phyloP scores from a whole-genome alignment of 805 yeast genomes.

The Millerago galiae region DNA sequence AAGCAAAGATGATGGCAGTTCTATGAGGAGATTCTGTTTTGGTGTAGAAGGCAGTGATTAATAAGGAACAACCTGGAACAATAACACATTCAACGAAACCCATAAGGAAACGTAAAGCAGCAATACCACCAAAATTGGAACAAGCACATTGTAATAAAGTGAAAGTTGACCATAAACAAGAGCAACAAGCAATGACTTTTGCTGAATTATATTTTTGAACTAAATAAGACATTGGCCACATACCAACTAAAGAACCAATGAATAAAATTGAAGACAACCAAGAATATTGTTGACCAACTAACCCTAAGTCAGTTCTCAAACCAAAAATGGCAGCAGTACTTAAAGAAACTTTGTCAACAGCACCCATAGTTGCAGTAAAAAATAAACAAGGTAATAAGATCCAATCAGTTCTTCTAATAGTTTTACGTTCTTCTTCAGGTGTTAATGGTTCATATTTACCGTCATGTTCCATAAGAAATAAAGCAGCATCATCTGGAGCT shows the following conservation, averaged over 20 bases:
- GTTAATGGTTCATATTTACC: conserved; percentile 22
- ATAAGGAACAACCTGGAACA: conserved; percentile 34
- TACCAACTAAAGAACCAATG: conserved; percentile 36
- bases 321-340: conserved; percentile 43
- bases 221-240: conserved; percentile 30
- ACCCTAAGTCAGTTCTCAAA: conserved; percentile 30
- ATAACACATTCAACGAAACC: conserved; percentile 38
- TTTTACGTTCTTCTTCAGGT: conserved; percentile 25
- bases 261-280: conserved; percentile 37
- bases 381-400: conserved; percentile 32
- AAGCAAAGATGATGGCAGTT: conserved; percentile 39
- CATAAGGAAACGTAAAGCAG: conserved; percentile 37
- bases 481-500: conserved; percentile 21
- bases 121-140: conserved; percentile 33
- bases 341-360: conserved; percentile 38
- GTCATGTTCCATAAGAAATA: conserved; percentile 19
- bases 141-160: conserved; percentile 26
- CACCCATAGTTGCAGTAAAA: conserved; percentile 29
- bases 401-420: conserved; percentile 33
- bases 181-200: conserved; percentile 19
- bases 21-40: conserved; percentile 33
- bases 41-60: conserved; percentile 35
- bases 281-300: conserved; percentile 34
- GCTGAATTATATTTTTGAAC: conserved; percentile 21
- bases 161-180: conserved; percentile 18